These are phyloP conservation scores for Abelmoschus esculentus DNA, from an alignment of 345 rosid species.

Conservation along the genomic window DNA sequence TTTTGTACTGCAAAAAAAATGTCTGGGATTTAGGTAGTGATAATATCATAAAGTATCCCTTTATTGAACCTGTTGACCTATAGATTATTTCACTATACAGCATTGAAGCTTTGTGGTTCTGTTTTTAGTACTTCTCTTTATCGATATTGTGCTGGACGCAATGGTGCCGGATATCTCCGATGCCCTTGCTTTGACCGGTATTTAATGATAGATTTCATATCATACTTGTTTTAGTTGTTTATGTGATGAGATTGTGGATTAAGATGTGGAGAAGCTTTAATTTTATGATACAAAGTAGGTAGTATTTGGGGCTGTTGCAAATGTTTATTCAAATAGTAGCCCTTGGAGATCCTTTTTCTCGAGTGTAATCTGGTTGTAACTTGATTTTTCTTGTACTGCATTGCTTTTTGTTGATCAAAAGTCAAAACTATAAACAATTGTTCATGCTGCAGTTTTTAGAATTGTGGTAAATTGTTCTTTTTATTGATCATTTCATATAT, in stretches of 20 bases:
- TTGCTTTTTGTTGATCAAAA: neutral
- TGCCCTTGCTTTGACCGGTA: neutral
- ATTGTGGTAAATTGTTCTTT: neutral
- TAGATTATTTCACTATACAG: neutral
- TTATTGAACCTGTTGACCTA: neutral
- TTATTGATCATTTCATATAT: slow-evolving; percentile 5
- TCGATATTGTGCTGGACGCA: neutral
- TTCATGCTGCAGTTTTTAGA: neutral
- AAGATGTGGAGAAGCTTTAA: neutral
- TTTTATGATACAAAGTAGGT: neutral
- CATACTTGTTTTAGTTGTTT: neutral
- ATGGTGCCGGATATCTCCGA: neutral
- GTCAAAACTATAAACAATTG: neutral
- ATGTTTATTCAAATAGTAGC: neutral
- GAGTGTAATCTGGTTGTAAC: neutral
- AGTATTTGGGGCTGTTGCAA: neutral
- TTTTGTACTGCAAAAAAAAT: neutral
- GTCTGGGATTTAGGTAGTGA: too few relatives aligned
- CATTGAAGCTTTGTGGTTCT: neutral
- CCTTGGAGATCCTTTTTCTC: neutral
- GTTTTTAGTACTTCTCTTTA: neutral
- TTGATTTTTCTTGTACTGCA: neutral
- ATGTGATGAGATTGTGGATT: neutral
- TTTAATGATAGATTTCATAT: neutral
- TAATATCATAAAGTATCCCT: neutral